phyloP scores from a whole-genome alignment of 2,329 filamentous ascomycete species.

The Coleophoma cylindrospora region DNA sequence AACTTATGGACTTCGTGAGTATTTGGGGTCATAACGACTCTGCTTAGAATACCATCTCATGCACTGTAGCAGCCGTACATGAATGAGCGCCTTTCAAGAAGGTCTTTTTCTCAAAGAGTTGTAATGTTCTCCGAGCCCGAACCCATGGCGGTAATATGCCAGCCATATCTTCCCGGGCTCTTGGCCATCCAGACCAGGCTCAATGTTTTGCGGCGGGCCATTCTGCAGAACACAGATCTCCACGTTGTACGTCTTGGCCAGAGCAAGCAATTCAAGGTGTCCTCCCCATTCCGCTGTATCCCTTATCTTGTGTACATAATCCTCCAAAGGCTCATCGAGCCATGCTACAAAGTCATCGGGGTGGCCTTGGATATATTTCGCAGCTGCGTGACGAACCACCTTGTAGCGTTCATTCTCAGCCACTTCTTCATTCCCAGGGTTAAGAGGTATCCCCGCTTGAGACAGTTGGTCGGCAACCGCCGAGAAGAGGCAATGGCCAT shows the following conservation, averaged over 20 bases:
- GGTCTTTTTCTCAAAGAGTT: slow-evolving; percentile 65
- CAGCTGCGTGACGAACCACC: slow-evolving; percentile 64
- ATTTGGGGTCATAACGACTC: slow-evolving; percentile 39
- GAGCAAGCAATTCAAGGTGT: slow-evolving; percentile 80
- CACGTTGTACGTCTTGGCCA: slow-evolving; percentile 75
- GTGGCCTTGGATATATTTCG: slow-evolving; percentile 70
- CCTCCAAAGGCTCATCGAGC: slow-evolving; percentile 71
- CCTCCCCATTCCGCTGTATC: slow-evolving; percentile 96
- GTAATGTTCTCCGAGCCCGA: slow-evolving; percentile 94
- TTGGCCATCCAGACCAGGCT: slow-evolving; percentile 40
- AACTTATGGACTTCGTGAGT: slow-evolving; percentile 46
- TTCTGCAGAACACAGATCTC: slow-evolving; percentile 84
- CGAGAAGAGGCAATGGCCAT: slow-evolving; percentile 93
- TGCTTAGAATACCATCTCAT: not conserved
- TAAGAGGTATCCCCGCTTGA: slow-evolving; percentile 42
- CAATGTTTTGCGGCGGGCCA: slow-evolving; percentile 73
- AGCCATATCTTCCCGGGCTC: slow-evolving; percentile 65
- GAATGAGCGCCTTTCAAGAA: slow-evolving; percentile 9
- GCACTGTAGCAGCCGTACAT: not conserved
- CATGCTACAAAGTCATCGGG: slow-evolving; percentile 81
- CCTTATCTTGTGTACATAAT: slow-evolving; percentile 70
- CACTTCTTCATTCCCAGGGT: slow-evolving; percentile 16
- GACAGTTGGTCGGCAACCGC: slow-evolving; percentile 81
- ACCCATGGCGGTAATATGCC: slow-evolving; percentile 91
- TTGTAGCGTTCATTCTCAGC: slow-evolving; percentile 50